These are phyloP conservation scores for Calendula officinalis DNA, from an alignment of 129 eudicot species.

Conservation along the genomic window DNA sequence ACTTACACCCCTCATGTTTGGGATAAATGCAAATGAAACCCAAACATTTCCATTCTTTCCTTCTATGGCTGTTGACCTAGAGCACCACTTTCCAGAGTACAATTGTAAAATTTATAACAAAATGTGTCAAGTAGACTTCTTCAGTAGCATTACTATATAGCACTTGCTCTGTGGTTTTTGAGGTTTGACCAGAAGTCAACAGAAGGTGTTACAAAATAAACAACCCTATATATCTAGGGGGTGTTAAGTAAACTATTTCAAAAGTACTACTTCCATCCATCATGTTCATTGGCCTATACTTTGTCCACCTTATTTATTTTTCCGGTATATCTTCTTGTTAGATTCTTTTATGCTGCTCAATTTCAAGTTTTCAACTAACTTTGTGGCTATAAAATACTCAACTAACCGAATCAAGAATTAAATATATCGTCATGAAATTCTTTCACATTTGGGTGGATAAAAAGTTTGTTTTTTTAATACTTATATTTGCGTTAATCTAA, in stretches of 20 bases:
- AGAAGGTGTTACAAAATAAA: neutral
- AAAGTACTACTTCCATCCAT: constrained; percentile 1
- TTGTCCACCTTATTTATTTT: constrained; percentile 10
- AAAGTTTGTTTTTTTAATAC: constrained; percentile 7
- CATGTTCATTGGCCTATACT: neutral
- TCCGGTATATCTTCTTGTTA: constrained; percentile 23
- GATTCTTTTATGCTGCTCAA: constrained; percentile 30
- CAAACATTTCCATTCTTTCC: neutral
- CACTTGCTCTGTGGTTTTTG: neutral
- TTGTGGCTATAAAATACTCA: constrained; percentile 22
- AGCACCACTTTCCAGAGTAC: too few relatives aligned
- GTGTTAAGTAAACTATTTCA: constrained; percentile 6
- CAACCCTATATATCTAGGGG: constrained; percentile 11
- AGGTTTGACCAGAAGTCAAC: neutral
- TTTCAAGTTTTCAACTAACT: constrained; percentile 14
- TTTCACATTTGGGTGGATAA: neutral
- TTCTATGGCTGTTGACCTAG: too few relatives aligned
- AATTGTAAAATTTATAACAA: too few relatives aligned
- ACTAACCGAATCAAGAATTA: constrained; percentile 7
- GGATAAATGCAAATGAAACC: neutral
- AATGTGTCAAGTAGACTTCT: too few relatives aligned
- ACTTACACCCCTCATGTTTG: constrained; percentile 21
- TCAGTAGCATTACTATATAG: too few relatives aligned
- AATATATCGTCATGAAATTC: too few relatives aligned
- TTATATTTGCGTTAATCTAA: neutral